phyloP scores from a whole-genome alignment of 2,329 filamentous ascomycete species.

The Apiospora saccharicola region DNA sequence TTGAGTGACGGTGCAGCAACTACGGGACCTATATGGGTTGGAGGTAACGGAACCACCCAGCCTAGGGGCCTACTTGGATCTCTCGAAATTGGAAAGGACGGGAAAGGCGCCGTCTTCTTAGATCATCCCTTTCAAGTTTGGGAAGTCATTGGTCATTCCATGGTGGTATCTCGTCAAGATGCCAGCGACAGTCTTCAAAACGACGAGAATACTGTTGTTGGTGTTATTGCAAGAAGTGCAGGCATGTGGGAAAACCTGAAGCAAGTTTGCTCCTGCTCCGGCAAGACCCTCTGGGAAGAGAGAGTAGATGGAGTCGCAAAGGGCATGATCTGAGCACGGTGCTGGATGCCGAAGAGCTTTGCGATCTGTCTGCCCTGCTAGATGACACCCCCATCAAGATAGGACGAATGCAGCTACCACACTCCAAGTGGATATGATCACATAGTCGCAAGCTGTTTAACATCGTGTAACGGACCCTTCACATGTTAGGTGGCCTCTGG shows the following conservation, averaged over 20 bases:
- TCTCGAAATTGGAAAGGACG: slow-evolving; percentile 77
- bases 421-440: not conserved
- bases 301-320: slow-evolving; percentile 86
- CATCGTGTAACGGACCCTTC: not conserved
- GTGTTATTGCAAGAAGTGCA: slow-evolving; percentile 92
- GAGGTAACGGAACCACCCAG: slow-evolving; percentile 50
- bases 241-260: slow-evolving; percentile 99
- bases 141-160: slow-evolving; percentile 94
- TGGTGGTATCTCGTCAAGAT: slow-evolving; percentile 78
- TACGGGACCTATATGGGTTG: slow-evolving; percentile 82
- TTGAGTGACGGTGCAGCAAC: slow-evolving; percentile 84
- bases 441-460: not conserved
- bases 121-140: slow-evolving; percentile 87
- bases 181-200: slow-evolving; percentile 71
- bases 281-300: slow-evolving; percentile 98
- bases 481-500: not conserved
- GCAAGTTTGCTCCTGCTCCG: slow-evolving; percentile 96
- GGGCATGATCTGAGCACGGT: slow-evolving; percentile 77
- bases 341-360: not conserved
- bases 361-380: not conserved
- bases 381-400: not conserved
- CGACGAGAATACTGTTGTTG: slow-evolving; percentile 85
- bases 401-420: not conserved
- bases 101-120: slow-evolving; percentile 80
- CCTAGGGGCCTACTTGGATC: slow-evolving; percentile 70